Conservation (phyloP, 2,329 filamentous ascomycete species). For the Aspergillus sojae region DNA sequence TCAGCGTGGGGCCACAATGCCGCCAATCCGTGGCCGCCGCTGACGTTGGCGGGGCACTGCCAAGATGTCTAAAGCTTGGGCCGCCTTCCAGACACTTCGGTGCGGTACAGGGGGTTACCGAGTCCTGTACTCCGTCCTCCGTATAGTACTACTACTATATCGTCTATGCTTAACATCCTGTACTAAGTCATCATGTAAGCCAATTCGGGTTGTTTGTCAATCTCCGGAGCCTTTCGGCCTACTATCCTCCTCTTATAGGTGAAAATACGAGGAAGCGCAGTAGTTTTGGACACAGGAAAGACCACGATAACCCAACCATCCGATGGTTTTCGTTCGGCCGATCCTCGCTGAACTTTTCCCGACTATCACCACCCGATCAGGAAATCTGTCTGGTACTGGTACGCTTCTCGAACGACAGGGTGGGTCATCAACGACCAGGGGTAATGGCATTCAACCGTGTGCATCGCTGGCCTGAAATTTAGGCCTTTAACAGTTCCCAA, state of each 20-base stretch:
- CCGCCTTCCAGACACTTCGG: slow-evolving; percentile 17
- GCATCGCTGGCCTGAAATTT: background rate
- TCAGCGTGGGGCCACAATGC: slow-evolving; percentile 10
- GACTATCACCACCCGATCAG: background rate
- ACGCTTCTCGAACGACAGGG: background rate
- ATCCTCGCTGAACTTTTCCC: background rate
- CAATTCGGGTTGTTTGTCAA: background rate
- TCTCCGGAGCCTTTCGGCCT: background rate
- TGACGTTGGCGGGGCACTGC: slow-evolving; percentile 18
- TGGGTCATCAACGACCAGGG: background rate
- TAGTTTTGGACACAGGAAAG: too few relatives aligned
- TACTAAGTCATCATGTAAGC: too few relatives aligned
- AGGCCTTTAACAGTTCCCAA: background rate
- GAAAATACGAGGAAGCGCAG: background rate
- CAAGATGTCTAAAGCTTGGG: slow-evolving; percentile 16
- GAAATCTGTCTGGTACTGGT: background rate
- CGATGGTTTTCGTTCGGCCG: background rate
- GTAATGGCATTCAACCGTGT: background rate
- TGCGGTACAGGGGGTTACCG: background rate
- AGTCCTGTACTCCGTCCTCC: background rate
- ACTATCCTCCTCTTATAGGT: background rate
- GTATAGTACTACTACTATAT: too few relatives aligned
- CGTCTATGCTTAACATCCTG: too few relatives aligned
- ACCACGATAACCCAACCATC: too few relatives aligned
- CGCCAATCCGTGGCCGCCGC: slow-evolving; percentile 19